Conservation (phyloP, 371 early-diverging fungal genomes). For the Mortierella sp. region DNA sequence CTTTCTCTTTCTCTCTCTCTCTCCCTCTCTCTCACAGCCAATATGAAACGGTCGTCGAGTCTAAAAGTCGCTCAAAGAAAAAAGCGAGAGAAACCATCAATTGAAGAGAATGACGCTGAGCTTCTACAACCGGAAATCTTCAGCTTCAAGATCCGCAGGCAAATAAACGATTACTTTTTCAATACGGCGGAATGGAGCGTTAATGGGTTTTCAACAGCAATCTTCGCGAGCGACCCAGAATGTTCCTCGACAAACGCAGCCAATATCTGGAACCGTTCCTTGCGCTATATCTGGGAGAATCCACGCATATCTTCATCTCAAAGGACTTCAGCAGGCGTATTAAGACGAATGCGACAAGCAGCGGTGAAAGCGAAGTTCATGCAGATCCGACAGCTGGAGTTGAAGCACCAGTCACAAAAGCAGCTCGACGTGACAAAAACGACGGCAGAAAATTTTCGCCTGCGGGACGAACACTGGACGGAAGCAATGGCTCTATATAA, state of each 20-base stretch:
- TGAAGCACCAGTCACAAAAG: slow-evolving; percentile 16
- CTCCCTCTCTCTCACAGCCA: neutral
- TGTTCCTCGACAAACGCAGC: slow-evolving; percentile 20
- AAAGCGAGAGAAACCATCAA: slow-evolving; percentile 5
- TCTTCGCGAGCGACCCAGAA: slow-evolving; percentile 19
- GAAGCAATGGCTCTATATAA: slow-evolving; percentile 14
- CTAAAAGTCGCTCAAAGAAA: neutral
- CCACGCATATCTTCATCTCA: slow-evolving; percentile 14
- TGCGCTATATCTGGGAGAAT: slow-evolving; percentile 15
- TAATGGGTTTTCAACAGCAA: slow-evolving; percentile 8
- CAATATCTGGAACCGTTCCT: slow-evolving; percentile 20
- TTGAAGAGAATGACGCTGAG: slow-evolving; percentile 9
- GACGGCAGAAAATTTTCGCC: slow-evolving; percentile 16
- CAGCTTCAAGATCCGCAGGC: slow-evolving; percentile 6
- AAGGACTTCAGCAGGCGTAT: slow-evolving; percentile 6
- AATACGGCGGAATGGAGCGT: slow-evolving; percentile 11
- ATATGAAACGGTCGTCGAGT: slow-evolving; percentile 15
- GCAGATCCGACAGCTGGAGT: slow-evolving; percentile 17
- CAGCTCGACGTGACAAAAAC: slow-evolving; percentile 12
- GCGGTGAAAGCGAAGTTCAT: slow-evolving; percentile 13
- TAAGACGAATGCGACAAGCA: slow-evolving; percentile 14
- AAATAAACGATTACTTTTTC: slow-evolving; percentile 19
- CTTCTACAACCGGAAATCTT: slow-evolving; percentile 12
- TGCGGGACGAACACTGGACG: slow-evolving; percentile 19
- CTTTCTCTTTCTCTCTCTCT: neutral